Conservation (phyloP, 2,329 filamentous ascomycete genomes). For the Rasamsonia emersonii region DNA sequence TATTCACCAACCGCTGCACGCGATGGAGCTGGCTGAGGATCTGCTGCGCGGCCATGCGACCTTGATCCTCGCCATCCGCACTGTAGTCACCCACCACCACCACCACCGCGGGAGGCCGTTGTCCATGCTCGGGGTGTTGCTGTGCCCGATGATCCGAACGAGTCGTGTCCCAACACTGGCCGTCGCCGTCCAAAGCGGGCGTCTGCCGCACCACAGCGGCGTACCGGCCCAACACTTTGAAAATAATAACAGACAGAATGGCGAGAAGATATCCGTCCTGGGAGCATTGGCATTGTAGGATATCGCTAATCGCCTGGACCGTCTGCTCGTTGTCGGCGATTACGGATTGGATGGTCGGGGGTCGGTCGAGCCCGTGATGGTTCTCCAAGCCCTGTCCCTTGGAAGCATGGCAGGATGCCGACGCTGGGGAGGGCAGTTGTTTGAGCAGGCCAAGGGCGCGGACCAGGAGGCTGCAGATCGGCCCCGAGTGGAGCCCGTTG, state of each 20-base stretch:
- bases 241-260: conserved; percentile 4
- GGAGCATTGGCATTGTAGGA: conserved; percentile 3
- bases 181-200: conserved; percentile 1
- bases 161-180: conserved; percentile 1
- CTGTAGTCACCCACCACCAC: conserved; percentile 7
- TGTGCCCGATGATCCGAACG: neutral
- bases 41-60: conserved; percentile 23
- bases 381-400: neutral
- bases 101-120: conserved; percentile 1
- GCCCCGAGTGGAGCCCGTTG: neutral
- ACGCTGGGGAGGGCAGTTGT: conserved; percentile 1
- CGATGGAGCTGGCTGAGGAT: conserved; percentile 29
- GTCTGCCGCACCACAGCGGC: conserved; percentile 3
- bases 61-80: conserved; percentile 14
- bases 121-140: neutral
- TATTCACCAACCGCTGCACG: conserved; percentile 23
- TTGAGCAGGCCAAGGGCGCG: conserved; percentile 2
- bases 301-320: conserved; percentile 3
- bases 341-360: conserved; percentile 2
- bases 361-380: neutral
- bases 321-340: conserved; percentile 2
- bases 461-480: neutral
- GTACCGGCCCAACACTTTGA: conserved; percentile 2
- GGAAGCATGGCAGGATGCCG: neutral
- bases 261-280: conserved; percentile 2